phyloP scores from a whole-genome alignment of 2,329 filamentous ascomycete species.

The Diaporthe destruens region DNA sequence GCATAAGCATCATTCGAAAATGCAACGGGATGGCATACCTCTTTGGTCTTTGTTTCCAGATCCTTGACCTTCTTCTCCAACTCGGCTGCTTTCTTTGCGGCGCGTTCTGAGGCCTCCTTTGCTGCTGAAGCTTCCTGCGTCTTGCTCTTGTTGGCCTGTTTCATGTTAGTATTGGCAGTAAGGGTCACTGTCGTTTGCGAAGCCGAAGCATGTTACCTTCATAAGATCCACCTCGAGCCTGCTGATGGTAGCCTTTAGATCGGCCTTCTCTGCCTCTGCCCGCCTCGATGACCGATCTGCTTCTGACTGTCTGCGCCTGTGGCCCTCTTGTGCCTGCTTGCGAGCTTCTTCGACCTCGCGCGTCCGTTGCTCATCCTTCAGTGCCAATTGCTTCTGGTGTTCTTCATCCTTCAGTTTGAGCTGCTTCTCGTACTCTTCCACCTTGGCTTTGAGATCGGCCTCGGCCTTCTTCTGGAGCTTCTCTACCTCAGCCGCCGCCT shows the following conservation, averaged over 20 bases:
- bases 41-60: slow-evolving; percentile 47
- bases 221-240: slow-evolving; percentile 72
- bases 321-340: slow-evolving; percentile 59
- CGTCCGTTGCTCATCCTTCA: slow-evolving; percentile 54
- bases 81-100: slow-evolving; percentile 56
- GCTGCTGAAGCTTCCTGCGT: slow-evolving; percentile 70
- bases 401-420: slow-evolving; percentile 30
- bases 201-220: slow-evolving; percentile 58
- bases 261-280: slow-evolving; percentile 72
- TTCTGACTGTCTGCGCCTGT: slow-evolving; percentile 47
- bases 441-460: slow-evolving; percentile 29
- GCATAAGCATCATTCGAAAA: not conserved
- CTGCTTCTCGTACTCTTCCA: slow-evolving; percentile 29
- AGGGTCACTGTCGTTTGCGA: not conserved
- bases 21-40: slow-evolving; percentile 32
- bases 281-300: slow-evolving; percentile 61
- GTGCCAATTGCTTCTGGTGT: slow-evolving; percentile 41
- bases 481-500: slow-evolving; percentile 35
- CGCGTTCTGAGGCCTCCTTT: slow-evolving; percentile 56
- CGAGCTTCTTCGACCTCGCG: slow-evolving; percentile 57
- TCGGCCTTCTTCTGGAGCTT: slow-evolving; percentile 13
- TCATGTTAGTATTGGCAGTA: slow-evolving; percentile 41
- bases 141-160: slow-evolving; percentile 70
- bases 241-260: slow-evolving; percentile 71
- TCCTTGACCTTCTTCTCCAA: slow-evolving; percentile 49